Percentiles rank a stretch among this genome's conserved stretches.
Conservation (phyloP, 75 land plant genomes). For the Selaginella moellendorffii region DNA sequence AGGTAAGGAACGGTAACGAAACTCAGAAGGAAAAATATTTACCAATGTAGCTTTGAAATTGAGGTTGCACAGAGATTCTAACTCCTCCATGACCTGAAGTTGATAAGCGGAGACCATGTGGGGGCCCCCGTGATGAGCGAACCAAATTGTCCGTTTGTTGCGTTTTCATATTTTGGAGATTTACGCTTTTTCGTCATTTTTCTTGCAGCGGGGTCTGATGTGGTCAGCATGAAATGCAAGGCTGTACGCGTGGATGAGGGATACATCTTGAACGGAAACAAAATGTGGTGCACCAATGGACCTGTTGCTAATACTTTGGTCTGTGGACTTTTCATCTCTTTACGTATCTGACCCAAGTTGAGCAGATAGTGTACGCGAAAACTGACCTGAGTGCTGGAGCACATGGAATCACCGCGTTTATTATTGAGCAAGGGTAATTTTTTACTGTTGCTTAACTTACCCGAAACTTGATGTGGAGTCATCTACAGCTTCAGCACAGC, state of each 20-base stretch:
- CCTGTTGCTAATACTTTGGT: constrained; percentile 92
- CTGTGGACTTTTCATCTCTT: constrained; percentile 8
- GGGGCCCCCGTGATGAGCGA: constrained; percentile 99
- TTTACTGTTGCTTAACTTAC: no score
- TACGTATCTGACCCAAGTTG: neutral
- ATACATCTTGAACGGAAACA: constrained; percentile 87
- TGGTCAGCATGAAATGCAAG: constrained; percentile 98
- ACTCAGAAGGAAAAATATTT: constrained; percentile 82
- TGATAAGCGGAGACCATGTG: constrained; percentile 93
- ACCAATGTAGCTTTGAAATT: constrained; percentile 39
- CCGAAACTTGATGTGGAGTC: no score
- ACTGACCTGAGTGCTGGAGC: constrained; percentile 74
- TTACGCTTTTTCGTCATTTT: neutral
- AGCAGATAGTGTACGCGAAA: constrained; percentile 92
- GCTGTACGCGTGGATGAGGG: constrained; percentile 83
- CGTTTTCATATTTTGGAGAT: neutral
- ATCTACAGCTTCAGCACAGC: constrained; percentile 99
- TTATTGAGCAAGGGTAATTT: constrained; percentile 97
- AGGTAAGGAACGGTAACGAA: constrained; percentile 82
- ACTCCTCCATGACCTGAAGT: constrained; percentile 21
- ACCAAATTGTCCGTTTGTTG: constrained; percentile 88
- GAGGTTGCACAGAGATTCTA: constrained; percentile 3
- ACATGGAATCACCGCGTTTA: constrained; percentile 95
- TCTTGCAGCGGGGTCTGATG: constrained; percentile 92
- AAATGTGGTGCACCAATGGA: constrained; percentile 99